phyloP scores from a whole-genome alignment of 1,139 yeast species.

The Suhomyces ambrosiae region DNA sequence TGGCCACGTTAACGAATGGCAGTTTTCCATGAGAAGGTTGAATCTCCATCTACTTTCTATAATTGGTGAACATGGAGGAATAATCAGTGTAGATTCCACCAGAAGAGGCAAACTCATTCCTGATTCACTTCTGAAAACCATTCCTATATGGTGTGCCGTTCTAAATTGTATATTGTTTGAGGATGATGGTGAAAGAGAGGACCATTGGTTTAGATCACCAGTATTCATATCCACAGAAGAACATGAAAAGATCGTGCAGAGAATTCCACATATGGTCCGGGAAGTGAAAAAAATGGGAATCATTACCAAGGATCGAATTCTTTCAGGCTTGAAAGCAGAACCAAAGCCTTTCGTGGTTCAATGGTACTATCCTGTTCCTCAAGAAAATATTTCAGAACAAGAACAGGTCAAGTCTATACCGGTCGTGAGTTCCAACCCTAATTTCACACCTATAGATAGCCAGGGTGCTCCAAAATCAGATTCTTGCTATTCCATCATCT shows the following conservation, averaged over 20 bases:
- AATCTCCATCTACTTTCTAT: slow-evolving; percentile 68
- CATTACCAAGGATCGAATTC: slow-evolving; percentile 34
- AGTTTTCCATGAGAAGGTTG: slow-evolving; percentile 68
- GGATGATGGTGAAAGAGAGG: slow-evolving; percentile 3
- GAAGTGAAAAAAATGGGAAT: slow-evolving; percentile 45
- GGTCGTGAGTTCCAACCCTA: slow-evolving; percentile 1
- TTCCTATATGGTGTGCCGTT: slow-evolving; percentile 92
- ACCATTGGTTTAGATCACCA: slow-evolving; percentile 6
- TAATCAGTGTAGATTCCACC: slow-evolving; percentile 79
- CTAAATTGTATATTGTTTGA: slow-evolving; percentile 56
- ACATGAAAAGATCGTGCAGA: slow-evolving; percentile 49
- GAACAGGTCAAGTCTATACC: background rate
- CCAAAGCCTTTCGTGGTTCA: slow-evolving; percentile 61
- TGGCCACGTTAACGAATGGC: slow-evolving; percentile 84
- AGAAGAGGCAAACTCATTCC: slow-evolving; percentile 82
- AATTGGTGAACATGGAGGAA: slow-evolving; percentile 44
- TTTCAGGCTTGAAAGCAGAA: slow-evolving; percentile 21
- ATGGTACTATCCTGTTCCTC: slow-evolving; percentile 57
- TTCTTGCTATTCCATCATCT: slow-evolving; percentile 30
- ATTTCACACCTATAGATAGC: background rate
- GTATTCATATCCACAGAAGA: slow-evolving; percentile 58
- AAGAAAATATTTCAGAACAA: slow-evolving; percentile 1
- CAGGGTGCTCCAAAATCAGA: slow-evolving; percentile 2
- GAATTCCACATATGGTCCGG: slow-evolving; percentile 52
- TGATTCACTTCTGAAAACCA: slow-evolving; percentile 81